Conservation (phyloP, 2,329 filamentous ascomycete species). For the Cladorrhinum sp. region DNA sequence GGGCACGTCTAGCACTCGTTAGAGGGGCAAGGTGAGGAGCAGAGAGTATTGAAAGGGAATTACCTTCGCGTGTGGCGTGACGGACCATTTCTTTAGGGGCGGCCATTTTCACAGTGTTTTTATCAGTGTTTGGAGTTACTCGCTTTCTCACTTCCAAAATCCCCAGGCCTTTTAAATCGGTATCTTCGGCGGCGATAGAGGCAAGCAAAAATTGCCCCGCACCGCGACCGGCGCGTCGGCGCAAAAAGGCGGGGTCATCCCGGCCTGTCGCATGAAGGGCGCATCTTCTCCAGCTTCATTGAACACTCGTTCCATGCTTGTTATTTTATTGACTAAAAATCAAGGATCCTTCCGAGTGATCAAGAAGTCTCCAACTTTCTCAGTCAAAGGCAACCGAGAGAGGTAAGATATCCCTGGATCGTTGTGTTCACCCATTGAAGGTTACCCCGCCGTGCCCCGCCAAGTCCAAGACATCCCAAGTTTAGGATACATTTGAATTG, state of each 20-base stretch:
- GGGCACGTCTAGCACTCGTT: slow-evolving; percentile 61
- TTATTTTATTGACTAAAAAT: background rate
- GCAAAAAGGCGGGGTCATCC: background rate
- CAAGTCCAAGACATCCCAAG: background rate
- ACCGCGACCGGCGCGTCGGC: background rate
- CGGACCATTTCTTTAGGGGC: slow-evolving; percentile 41
- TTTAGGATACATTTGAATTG: background rate
- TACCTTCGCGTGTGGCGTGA: slow-evolving; percentile 60
- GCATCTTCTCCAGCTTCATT: background rate
- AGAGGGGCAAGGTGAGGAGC: slow-evolving; percentile 1
- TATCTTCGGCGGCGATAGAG: background rate
- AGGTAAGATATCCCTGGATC: background rate
- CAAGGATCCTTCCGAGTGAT: background rate
- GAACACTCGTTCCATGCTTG: background rate
- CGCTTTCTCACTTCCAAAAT: background rate
- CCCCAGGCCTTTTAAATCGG: background rate
- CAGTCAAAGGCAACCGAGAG: too few species aligned
- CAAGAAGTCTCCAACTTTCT: too few species aligned
- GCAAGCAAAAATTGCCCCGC: background rate
- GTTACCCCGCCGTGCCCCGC: background rate
- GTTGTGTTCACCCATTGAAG: too few species aligned
- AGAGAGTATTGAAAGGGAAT: background rate
- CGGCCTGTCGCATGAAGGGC: background rate
- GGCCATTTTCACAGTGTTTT: slow-evolving; percentile 30
- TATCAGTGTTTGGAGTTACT: background rate